Base-by-base conservation (phyloP, 2,329 filamentous ascomycete genomes). In the Fusarium keratoplasticum region DNA sequence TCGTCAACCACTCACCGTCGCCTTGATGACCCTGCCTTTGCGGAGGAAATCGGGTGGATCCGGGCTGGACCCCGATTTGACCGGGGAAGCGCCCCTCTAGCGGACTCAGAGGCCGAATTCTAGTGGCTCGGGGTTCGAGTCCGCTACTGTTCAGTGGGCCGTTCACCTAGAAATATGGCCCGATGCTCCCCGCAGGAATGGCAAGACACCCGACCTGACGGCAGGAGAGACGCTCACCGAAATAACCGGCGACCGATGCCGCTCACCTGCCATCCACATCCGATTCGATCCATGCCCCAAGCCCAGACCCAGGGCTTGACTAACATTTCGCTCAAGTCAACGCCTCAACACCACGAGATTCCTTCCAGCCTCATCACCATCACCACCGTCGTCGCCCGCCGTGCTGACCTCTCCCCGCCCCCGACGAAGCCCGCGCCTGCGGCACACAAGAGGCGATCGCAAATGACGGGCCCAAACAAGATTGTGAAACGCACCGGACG, bases 381-480 rank as follows among this genome's bases (percentile, higher is more conserved):
- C 36, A 13, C 36, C 29, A 9, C 18, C 35, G 10, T 10, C 50
- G 18, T 18, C 27, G 50, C 40, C 9, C 31, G 25, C 54, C 54
- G 22, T 29, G 6, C 54, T 35, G 47, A 40, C 10, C 59, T 57
- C 62, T 25, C 25, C 29, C 50, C 57, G 18, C 57, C 60, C 44
- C 54, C 59, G 25, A 36, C 33, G 5, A 61, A 50, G 33, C 68
- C 38, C 36, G 68, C 70, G 64, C 61, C 20, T 33, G 59, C 61
- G 64, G 64, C 67, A 60, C 8, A 42, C 33, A 16, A 40, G 70
- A 25, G 57, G 52, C 29, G 52, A 66, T 55, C 38, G 63, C 71
- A 64, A 59, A 76, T 79, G 77, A 75, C 77, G 10, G 76, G 74
- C 35, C 50, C 76, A 25, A 75, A 75, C 66, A 79, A 79, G 40